Evolutionary conservation across 1,284 basidiomycete species (phyloP).

Genomic region (Phaffia rhodozyma): DNA sequence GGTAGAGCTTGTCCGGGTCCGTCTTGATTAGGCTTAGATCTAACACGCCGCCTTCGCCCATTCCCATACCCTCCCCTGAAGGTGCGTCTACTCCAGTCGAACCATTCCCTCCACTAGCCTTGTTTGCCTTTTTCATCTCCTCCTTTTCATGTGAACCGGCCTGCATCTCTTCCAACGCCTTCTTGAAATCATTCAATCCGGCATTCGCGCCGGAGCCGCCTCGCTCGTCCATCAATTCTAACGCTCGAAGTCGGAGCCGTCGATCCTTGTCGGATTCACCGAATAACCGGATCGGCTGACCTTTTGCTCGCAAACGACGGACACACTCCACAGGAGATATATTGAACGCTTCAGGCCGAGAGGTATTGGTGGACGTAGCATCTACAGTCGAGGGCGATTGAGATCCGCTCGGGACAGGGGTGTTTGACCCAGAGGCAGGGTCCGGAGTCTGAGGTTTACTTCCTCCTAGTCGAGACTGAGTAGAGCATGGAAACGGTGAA

Average conservation of each 20-base stretch:
- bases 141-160: slow-evolving; percentile 48
- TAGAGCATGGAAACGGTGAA: neutral
- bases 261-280: slow-evolving; percentile 91
- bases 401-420: slow-evolving; percentile 22
- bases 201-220: slow-evolving; percentile 50
- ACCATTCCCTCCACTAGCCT: slow-evolving; percentile 21
- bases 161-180: slow-evolving; percentile 83
- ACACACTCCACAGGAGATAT: slow-evolving; percentile 88
- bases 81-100: slow-evolving; percentile 8
- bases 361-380: slow-evolving; percentile 19
- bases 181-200: slow-evolving; percentile 87
- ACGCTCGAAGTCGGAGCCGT: slow-evolving; percentile 70
- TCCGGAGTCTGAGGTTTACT: slow-evolving; percentile 22
- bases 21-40: slow-evolving; percentile 74
- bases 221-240: slow-evolving; percentile 87
- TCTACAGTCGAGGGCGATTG: slow-evolving; percentile 22
- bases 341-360: slow-evolving; percentile 57
- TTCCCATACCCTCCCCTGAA: slow-evolving; percentile 12
- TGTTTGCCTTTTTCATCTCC: slow-evolving; percentile 42
- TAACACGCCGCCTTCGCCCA: slow-evolving; percentile 43
- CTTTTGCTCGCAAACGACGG: slow-evolving; percentile 73
- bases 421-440: slow-evolving; percentile 21
- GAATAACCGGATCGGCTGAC: slow-evolving; percentile 89
- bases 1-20: slow-evolving; percentile 92
- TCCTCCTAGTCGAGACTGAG: slow-evolving; percentile 19